A percentile compares a stretch with the other conserved stretches of the same genome.
These are phyloP conservation scores for Betula pendula DNA, from an alignment of 306 rosid species.

Conservation along the genomic window DNA sequence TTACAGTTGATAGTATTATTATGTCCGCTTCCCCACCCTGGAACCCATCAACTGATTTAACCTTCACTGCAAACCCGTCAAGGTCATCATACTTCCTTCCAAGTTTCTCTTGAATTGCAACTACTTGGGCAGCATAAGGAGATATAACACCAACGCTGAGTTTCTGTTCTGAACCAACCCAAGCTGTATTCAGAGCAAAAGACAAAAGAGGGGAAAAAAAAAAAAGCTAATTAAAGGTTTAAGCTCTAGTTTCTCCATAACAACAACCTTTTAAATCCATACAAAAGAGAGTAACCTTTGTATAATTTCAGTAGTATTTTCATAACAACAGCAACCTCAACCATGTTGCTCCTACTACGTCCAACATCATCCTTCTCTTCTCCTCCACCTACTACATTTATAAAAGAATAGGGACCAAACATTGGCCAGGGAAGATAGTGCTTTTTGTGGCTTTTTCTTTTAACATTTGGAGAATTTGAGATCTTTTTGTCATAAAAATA, in stretches of 20 bases:
- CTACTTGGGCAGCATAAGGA: conserved; percentile 89
- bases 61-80: conserved; percentile 64
- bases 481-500: conserved; percentile 52
- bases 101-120: conserved; percentile 48
- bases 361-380: conserved; percentile 74
- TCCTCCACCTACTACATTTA: conserved; percentile 62
- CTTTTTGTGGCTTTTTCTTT: conserved; percentile 39
- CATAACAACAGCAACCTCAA: conserved; percentile 63
- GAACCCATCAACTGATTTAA: conserved; percentile 71
- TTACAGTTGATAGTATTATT: conserved; percentile 69
- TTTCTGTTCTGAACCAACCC: conserved; percentile 40
- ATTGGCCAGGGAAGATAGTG: conserved; percentile 54
- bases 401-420: conserved; percentile 78
- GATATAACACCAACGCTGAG: conserved; percentile 69
- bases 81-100: conserved; percentile 38
- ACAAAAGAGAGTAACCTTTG: conserved; percentile 42
- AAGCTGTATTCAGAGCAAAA: conserved; percentile 33
- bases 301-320: conserved; percentile 50
- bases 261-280: too few relatives aligned
- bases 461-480: conserved; percentile 56
- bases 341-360: conserved; percentile 63
- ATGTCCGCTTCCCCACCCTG: conserved; percentile 85
- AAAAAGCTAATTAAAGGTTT: background rate
- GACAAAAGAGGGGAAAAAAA: background rate
- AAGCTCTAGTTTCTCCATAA: background rate